These are phyloP conservation scores for Stephania yunnanensis DNA, from an alignment of 164 flowering plant genomes.

Conservation along the genomic window DNA sequence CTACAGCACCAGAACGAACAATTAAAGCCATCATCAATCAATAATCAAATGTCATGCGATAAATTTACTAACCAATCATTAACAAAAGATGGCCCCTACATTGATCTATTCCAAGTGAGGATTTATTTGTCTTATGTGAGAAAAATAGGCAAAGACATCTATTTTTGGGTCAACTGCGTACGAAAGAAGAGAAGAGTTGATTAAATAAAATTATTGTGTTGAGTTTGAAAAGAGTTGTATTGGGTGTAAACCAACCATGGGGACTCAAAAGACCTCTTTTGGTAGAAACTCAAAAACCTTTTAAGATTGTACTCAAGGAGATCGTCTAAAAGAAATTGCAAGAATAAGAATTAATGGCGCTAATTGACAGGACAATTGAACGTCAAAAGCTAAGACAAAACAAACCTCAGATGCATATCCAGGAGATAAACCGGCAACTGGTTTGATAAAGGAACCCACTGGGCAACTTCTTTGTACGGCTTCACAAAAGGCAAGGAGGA, in stretches of 20 bases:
- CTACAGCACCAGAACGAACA: too few relatives aligned
- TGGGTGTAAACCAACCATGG: not conserved
- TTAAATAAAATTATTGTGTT: not conserved
- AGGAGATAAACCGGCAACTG: slow-evolving; percentile 66
- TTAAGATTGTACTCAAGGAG: not conserved
- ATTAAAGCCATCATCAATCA: too few relatives aligned
- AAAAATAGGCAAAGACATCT: not conserved
- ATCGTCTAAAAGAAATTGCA: not conserved
- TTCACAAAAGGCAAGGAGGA: slow-evolving; percentile 77
- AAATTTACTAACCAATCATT: too few relatives aligned
- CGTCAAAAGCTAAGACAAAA: not conserved
- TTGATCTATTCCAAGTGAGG: not conserved
- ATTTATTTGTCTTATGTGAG: not conserved
- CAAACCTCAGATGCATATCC: slow-evolving; percentile 92
- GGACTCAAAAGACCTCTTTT: not conserved
- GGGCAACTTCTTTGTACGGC: slow-evolving; percentile 90
- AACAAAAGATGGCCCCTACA: not conserved
- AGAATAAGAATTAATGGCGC: not conserved
- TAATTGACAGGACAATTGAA: not conserved
- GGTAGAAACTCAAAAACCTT: not conserved
- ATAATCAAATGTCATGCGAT: too few relatives aligned
- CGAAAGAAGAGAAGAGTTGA: not conserved
- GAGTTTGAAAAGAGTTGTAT: not conserved
- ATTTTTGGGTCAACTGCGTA: not conserved
- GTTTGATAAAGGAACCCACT: slow-evolving; percentile 71